Percentiles rank a stretch among this genome's conserved stretches.
These are phyloP conservation scores for Boletus vermiculosoides DNA, from an alignment of 768 basidiomycete species.

Conservation along the genomic window DNA sequence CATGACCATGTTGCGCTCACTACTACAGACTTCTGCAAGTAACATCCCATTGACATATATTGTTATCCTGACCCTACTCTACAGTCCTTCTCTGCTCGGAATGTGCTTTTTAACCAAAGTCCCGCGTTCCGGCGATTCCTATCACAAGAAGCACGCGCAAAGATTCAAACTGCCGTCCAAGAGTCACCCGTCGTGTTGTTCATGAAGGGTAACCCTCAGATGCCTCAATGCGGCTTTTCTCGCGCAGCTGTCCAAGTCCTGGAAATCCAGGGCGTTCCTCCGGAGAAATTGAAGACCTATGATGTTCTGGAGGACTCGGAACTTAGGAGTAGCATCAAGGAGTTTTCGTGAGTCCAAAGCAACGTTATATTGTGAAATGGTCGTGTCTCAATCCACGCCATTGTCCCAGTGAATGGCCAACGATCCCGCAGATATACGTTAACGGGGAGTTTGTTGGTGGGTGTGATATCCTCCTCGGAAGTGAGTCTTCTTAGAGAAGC, in stretches of 20 bases:
- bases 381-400: not conserved
- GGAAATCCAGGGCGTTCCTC: conserved; percentile 75
- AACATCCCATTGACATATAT: not conserved
- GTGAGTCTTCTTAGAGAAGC: conserved; percentile 47
- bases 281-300: conserved; percentile 83
- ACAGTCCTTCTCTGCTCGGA: conserved; percentile 13
- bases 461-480: conserved; percentile 90
- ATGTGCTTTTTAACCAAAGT: not conserved
- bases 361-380: not conserved
- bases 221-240: conserved; percentile 94
- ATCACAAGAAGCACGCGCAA: conserved; percentile 56
- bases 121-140: conserved; percentile 47
- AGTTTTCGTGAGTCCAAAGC: conserved; percentile 83
- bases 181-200: conserved; percentile 86
- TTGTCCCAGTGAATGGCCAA: conserved; percentile 86
- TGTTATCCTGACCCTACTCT: not conserved
- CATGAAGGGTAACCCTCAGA: conserved; percentile 93
- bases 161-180: conserved; percentile 72
- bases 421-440: conserved; percentile 92
- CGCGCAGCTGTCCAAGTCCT: conserved; percentile 90
- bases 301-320: conserved; percentile 87
- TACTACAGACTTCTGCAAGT: conserved; percentile 16
- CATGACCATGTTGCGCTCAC: conserved; percentile 17
- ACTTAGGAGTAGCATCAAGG: conserved; percentile 84
- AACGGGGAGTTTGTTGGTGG: conserved; percentile 96